Percentiles rank a stretch among this genome's conserved stretches.
phyloP scores from a whole-genome alignment of 108 stramenopile genomes.

The Aureococcus anophagefferens region DNA sequence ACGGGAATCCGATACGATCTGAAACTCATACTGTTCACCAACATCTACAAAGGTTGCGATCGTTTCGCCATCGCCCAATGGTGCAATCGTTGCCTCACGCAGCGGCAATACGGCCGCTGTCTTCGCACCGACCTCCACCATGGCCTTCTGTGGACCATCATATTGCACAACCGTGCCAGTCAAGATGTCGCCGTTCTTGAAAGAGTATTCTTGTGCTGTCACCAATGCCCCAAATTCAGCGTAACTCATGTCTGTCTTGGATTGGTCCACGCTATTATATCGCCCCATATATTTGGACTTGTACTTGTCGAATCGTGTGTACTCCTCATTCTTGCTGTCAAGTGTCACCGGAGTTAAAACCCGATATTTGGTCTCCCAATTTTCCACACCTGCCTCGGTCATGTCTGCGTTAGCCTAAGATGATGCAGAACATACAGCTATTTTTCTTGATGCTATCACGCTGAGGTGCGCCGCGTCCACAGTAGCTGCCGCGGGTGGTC shows the following conservation, averaged over 20 bases:
- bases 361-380: neutral
- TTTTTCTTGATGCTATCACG: no score
- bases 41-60: conserved; percentile 63
- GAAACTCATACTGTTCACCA: conserved; percentile 65
- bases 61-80: conserved; percentile 38
- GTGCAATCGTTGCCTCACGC: conserved; percentile 59
- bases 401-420: no score
- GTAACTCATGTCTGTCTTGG: neutral
- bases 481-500: no score
- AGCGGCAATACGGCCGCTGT: conserved; percentile 77
- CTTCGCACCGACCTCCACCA: conserved; percentile 74
- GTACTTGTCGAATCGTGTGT: neutral
- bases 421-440: no score
- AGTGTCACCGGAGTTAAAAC: neutral
- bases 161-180: conserved; percentile 28
- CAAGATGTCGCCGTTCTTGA: conserved; percentile 23
- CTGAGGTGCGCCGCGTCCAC: no score
- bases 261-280: neutral
- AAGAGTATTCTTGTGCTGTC: conserved; percentile 1
- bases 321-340: neutral
- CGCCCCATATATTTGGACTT: neutral
- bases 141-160: conserved; percentile 21
- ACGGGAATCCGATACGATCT: conserved; percentile 88
- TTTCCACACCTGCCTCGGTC: no score
- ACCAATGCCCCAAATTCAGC: neutral